Base-by-base conservation (phyloP, 495 filamentous ascomycete species). In the Aspergillus nanangensis region DNA sequence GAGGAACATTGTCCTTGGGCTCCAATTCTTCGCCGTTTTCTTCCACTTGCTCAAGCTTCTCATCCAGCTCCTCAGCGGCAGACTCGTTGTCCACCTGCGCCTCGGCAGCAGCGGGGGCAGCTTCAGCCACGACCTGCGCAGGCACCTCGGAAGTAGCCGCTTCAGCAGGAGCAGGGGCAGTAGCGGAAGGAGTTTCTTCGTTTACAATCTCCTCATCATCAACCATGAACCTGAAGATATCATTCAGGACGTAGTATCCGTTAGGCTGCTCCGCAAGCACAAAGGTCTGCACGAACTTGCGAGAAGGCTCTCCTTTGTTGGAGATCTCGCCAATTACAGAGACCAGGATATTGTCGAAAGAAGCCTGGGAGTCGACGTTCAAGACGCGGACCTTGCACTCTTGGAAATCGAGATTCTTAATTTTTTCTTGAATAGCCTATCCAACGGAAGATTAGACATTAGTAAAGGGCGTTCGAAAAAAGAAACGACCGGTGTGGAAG, bases 201-300 rank as follows among this genome's bases (percentile, higher is more conserved):
- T 44, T 39, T 32, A 52, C 55, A 32, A 68, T 53, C 48, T 93
- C 92, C 27, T 84, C 81, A 45, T 87, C 84, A 33, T 89, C 85
- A 21, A 82, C 78, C 47, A 98, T 79, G 68, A 90, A 97, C 35
- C 93, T 78, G 71, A 98, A 90, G 63, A 98, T 96, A 50, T 98
- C 93, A 61, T 98, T 98, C 48, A 97, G 79, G 3, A 98, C 93
- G 55, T 95, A 98, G 72, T 97, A 98, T 40, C 93, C 93, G 35
- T 92, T 96, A 21, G 88, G 88, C 71, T 98, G 93, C 64, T 92
- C 82, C 8, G 93, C 94, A 43, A 98, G 83, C 40, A 98, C 90
- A 54, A 98, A 98, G n/a, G 93, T 96, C 75, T 98, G 93, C 10
- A 88, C 82, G 56, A 97, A 98, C 65, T 96, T 96, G 74, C 87